Base-by-base conservation (phyloP, 1,284 basidiomycete genomes). In the Anthracocystis panici-leucophaei region DNA sequence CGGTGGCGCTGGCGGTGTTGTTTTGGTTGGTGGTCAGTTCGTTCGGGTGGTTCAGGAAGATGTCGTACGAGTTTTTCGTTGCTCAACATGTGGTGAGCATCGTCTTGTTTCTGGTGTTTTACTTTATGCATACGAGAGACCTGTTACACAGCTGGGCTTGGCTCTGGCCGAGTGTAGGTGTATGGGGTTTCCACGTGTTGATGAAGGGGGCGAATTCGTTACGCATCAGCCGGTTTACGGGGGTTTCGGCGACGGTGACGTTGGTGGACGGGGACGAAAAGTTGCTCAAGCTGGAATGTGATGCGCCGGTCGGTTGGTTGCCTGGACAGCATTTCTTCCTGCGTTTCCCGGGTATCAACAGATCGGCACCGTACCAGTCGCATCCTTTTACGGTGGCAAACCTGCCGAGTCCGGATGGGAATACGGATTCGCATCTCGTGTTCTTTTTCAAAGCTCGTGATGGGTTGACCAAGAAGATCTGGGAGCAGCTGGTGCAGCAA, bases 31-130 rank as follows among this genome's bases (percentile, higher is more conserved):
- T 79, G 16, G 51, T 73, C 1, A 72, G 69, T 5, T 73, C 67
- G 23, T 75, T 80, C 14, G 64, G 77, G 0, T 59, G 50, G n/a
- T 71, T 83, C 16, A 51, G 83, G 4, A 46, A 64, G 10, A 65
- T 74, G 66, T 78, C 65, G 38, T 85, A 85, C 66, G 78, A 82
- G 44, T 78, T 85, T 29, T 85, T 83, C 48, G 79, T 84, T 9
- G 42, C 80, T 12, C 72, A 80, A 23, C 83, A 85, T 44, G 72
- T 84, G 18, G 10, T 75, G 21, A 52, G 62, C 18, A 62, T 76
- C 45, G 42, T 82, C 18, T 25, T 75, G 11, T 78, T 85, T 33
- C 42, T 83, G 18, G 80, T 52, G 27, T 70, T 79, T 49, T 78
- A 78, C 66, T 79, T 79, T 42, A 65, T 77, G 56, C 80, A 82